phyloP scores from a whole-genome alignment of 495 filamentous ascomycete genomes.

The Bacidia rubella region DNA sequence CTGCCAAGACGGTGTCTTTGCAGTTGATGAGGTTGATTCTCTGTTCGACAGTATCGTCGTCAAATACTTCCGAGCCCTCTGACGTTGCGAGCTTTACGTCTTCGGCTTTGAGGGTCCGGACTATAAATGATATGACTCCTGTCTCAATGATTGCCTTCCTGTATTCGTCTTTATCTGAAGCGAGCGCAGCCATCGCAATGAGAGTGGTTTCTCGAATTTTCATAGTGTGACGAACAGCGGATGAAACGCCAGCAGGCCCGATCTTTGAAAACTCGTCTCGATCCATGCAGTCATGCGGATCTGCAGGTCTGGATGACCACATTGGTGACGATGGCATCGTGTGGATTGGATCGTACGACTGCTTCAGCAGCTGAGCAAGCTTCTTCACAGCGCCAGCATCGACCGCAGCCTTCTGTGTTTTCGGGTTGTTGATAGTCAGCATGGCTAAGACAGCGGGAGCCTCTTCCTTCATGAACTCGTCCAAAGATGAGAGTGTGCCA shows the following conservation, averaged over 20 bases:
- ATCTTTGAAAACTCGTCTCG: conserved; percentile 25
- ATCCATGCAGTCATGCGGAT: conserved; percentile 2
- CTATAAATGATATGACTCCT: conserved; percentile 64
- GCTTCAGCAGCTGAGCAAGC: conserved; percentile 64
- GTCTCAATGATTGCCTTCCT: conserved; percentile 72
- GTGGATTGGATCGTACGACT: conserved; percentile 40
- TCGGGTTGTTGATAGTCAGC: conserved; percentile 60
- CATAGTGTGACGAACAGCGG: conserved; percentile 56
- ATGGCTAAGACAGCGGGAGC: conserved; percentile 62
- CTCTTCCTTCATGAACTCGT: conserved; percentile 45
- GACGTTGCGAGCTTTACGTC: conserved; percentile 24
- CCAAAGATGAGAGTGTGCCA: conserved; percentile 28
- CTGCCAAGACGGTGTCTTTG: conserved; percentile 65
- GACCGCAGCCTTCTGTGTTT: conserved; percentile 67
- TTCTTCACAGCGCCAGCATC: conserved; percentile 64
- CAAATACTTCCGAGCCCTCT: conserved; percentile 15
- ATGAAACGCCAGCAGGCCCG: conserved; percentile 47
- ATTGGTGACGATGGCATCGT: conserved; percentile 1
- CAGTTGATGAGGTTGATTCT: conserved; percentile 28
- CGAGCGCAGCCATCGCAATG: conserved; percentile 62
- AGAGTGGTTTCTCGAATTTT: conserved; percentile 66
- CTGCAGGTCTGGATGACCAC: conserved; percentile 16
- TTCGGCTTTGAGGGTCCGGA: conserved; percentile 62
- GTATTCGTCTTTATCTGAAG: conserved; percentile 70
- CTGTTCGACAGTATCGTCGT: not conserved